phyloP scores from a whole-genome alignment of 148 eudicot genomes.

The Cornus controversa region DNA sequence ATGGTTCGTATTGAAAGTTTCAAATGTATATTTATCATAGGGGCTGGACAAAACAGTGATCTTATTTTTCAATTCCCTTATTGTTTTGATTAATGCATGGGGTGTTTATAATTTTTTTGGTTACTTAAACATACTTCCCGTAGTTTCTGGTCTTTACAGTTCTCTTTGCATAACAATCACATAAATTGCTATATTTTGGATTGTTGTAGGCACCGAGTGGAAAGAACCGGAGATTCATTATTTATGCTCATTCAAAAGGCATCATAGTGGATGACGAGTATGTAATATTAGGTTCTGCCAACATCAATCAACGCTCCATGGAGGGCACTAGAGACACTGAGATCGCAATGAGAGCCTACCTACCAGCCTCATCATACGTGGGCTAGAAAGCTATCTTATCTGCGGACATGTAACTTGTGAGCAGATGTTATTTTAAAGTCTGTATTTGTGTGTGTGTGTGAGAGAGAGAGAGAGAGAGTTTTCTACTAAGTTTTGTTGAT shows the following conservation, averaged over 20 bases:
- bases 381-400: constrained; percentile 62
- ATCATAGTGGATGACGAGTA: constrained; percentile 98
- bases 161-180: background rate
- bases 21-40: background rate
- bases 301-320: constrained; percentile 94
- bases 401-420: constrained; percentile 68
- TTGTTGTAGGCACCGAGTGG: constrained; percentile 63
- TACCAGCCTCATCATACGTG: constrained; percentile 91
- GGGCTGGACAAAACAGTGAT: background rate
- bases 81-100: background rate
- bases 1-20: background rate
- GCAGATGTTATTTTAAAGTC: too few species aligned
- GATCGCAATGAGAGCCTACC: constrained; percentile 99
- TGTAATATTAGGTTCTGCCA: constrained; percentile 90
- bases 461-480: too few species aligned
- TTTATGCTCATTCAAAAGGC: constrained; percentile 95
- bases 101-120: too few species aligned
- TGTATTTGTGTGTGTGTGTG: too few species aligned
- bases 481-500: too few species aligned
- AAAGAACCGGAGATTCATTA: constrained; percentile 84
- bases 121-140: background rate
- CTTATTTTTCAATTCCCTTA: background rate
- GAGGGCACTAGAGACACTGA: constrained; percentile 98
- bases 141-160: background rate
- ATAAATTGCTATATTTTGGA: constrained; percentile 6